Evolutionary conservation across 2,329 filamentous ascomycete species (phyloP).

Genomic region (Ceratocystis eucalypticola): DNA sequence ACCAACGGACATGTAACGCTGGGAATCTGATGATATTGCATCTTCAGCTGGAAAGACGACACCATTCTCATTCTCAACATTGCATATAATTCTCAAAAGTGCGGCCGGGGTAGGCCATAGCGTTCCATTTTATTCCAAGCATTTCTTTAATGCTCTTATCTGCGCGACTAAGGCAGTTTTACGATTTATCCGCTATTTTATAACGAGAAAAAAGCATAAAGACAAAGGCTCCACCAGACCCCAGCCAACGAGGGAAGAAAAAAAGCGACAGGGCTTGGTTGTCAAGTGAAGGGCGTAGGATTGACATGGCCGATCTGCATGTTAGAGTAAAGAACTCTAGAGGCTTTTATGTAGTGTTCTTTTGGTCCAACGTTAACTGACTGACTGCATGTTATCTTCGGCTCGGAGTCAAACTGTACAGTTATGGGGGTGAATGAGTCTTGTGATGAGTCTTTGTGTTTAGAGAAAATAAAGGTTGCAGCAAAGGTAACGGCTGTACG

Average conservation of each 20-base stretch:
- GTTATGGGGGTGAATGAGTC: neutral
- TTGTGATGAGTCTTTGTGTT: slow-evolving; percentile 1
- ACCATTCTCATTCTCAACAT: neutral
- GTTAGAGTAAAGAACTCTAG: neutral
- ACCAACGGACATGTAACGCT: neutral
- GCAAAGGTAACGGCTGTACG: neutral
- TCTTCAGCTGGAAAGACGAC: neutral
- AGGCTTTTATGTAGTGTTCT: slow-evolving; percentile 1
- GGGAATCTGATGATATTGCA: neutral
- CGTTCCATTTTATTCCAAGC: neutral
- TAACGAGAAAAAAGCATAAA: neutral
- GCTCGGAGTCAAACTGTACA: neutral
- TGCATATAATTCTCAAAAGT: neutral
- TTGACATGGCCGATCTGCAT: slow-evolving; percentile 7
- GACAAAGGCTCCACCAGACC: neutral
- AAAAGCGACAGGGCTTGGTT: slow-evolving; percentile 3
- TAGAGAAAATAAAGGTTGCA: neutral
- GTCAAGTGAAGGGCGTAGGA: slow-evolving; percentile 17
- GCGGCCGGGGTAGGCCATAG: neutral
- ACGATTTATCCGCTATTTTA: neutral
- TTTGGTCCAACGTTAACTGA: neutral
- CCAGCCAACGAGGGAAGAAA: neutral
- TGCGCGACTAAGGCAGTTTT: too few species aligned
- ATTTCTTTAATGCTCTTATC: neutral
- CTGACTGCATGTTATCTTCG: neutral